These are phyloP conservation scores for Huntiella bhutanensis DNA, from an alignment of 2,329 filamentous ascomycete genomes.

Conservation along the genomic window DNA sequence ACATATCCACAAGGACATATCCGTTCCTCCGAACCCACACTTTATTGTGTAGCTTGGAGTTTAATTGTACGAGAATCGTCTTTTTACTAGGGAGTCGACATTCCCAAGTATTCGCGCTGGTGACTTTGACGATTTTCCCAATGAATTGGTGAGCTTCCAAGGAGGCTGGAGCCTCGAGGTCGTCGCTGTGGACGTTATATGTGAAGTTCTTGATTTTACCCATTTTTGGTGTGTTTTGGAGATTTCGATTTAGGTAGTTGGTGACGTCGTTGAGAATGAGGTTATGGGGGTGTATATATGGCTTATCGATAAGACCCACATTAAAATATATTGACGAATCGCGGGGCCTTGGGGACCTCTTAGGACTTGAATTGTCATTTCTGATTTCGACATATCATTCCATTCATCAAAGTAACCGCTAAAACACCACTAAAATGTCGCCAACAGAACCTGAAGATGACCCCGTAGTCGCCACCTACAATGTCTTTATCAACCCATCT, in stretches of 20 bases:
- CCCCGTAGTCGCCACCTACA: conserved; percentile 56
- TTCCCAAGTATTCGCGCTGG: conserved; percentile 77
- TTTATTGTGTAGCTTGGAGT: conserved; percentile 69
- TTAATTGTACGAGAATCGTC: conserved; percentile 59
- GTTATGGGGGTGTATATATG: not conserved
- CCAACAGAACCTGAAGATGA: conserved; percentile 31
- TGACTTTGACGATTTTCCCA: conserved; percentile 60
- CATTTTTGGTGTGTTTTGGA: not conserved
- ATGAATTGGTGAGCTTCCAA: conserved; percentile 39
- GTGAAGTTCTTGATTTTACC: conserved; percentile 11
- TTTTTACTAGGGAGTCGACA: conserved; percentile 52
- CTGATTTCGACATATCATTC: too few relatives aligned
- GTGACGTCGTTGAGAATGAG: not conserved
- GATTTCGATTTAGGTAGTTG: not conserved
- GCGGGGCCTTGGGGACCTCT: not conserved
- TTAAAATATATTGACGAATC: not conserved
- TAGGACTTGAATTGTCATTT: too few relatives aligned
- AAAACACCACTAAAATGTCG: conserved; percentile 8
- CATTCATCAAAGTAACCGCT: too few relatives aligned
- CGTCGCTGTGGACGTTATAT: conserved; percentile 9
- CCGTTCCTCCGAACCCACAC: conserved; percentile 86
- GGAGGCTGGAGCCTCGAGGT: conserved; percentile 4
- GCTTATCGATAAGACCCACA: conserved; percentile 10
- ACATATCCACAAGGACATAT: conserved; percentile 63
- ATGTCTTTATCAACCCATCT: conserved; percentile 66